Evolutionary conservation across 345 rosid genomes (phyloP).

Genomic region (Aethionema arabicum): DNA sequence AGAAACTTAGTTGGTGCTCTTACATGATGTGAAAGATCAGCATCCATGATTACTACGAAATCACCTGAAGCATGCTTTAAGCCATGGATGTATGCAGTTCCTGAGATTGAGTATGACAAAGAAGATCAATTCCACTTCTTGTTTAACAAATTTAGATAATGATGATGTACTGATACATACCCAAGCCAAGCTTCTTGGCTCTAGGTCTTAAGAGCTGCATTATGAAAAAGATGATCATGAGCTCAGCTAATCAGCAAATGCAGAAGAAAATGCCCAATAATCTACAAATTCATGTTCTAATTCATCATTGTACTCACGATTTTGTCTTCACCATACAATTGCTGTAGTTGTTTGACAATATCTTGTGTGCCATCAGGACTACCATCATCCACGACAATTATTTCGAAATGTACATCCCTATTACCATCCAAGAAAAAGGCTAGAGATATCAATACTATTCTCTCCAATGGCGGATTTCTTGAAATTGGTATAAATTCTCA

Average conservation of each 20-base stretch:
- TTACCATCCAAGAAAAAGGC: conserved; percentile 10
- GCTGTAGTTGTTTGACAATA: conserved; percentile 74
- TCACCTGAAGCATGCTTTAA: conserved; percentile 90
- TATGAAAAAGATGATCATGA: conserved; percentile 27
- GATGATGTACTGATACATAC: conserved; percentile 39
- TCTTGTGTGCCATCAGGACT: conserved; percentile 98
- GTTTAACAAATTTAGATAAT: not conserved
- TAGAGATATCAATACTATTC: not conserved
- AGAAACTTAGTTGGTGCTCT: conserved; percentile 30
- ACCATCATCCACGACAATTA: conserved; percentile 93
- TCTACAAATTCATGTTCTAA: conserved; percentile 5
- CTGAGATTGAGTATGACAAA: conserved; percentile 44
- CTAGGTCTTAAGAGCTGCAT: conserved; percentile 84
- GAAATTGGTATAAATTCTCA: not conserved
- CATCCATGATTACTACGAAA: conserved; percentile 95
- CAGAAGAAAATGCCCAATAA: not conserved
- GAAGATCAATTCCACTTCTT: conserved; percentile 1
- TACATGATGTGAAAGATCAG: conserved; percentile 99
- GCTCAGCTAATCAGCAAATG: conserved; percentile 16
- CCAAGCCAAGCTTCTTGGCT: conserved; percentile 89
- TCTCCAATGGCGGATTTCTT: not conserved
- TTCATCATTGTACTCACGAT: conserved; percentile 50
- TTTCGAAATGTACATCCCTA: conserved; percentile 83
- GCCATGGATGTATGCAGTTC: conserved; percentile 91
- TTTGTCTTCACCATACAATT: conserved; percentile 74